phyloP scores from a whole-genome alignment of 352 stramenopile species.

The Pythium coloratum region DNA sequence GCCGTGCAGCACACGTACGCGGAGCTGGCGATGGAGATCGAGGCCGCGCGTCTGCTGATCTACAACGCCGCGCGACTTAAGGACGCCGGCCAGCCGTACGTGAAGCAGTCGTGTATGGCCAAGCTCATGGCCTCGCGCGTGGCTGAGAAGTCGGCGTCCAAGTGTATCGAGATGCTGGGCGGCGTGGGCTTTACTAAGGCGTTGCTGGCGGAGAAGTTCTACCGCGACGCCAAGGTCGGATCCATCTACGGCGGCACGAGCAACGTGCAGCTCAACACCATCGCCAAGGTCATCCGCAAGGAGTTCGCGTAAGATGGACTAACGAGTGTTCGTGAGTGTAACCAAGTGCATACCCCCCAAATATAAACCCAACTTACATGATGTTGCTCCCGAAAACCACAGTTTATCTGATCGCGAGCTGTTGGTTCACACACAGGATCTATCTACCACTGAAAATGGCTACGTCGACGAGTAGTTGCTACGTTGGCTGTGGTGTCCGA shows the following conservation, averaged over 20 bases:
- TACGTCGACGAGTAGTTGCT: no score
- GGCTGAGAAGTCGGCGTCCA: constrained; percentile 94
- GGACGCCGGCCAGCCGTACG: constrained; percentile 92
- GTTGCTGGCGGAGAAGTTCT: constrained; percentile 95
- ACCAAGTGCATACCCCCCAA: constrained; percentile 2
- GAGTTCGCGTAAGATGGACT: neutral
- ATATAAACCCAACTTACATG: neutral
- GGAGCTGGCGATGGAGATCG: constrained; percentile 93
- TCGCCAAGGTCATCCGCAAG: constrained; percentile 80
- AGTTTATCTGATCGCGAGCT: no score
- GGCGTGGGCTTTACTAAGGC: constrained; percentile 96
- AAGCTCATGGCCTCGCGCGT: constrained; percentile 95
- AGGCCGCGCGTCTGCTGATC: constrained; percentile 90
- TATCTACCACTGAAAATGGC: no score
- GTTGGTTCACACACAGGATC: no score
- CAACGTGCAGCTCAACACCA: constrained; percentile 96
- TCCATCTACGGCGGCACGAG: constrained; percentile 97
- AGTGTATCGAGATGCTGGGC: constrained; percentile 96
- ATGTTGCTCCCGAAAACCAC: no score
- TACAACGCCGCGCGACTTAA: constrained; percentile 96
- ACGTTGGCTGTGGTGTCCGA: no score
- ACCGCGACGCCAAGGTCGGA: constrained; percentile 96
- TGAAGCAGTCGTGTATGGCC: constrained; percentile 97
- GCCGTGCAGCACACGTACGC: constrained; percentile 97
- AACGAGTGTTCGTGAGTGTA: neutral